Evolutionary conservation across 2,329 filamentous ascomycete genomes (phyloP).

Genomic region (Penicillium aurantiogriseum): DNA sequence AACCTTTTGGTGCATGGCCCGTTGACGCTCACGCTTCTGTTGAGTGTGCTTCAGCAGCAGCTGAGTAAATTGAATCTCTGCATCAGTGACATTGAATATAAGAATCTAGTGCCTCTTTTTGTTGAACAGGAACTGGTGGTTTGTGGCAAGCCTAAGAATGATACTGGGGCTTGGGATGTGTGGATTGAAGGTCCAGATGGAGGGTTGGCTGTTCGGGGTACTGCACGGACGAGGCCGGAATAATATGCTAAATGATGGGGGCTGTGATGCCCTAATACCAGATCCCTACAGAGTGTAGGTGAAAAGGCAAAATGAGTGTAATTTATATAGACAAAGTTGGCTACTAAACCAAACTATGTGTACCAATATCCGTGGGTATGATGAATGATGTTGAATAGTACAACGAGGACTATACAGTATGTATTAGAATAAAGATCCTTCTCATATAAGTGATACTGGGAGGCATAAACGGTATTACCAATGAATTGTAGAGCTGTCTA

Average conservation of each 20-base stretch:
- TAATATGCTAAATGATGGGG: background rate
- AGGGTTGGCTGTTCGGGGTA: conserved; percentile 64
- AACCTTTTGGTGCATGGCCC: conserved; percentile 84
- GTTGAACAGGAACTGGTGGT: conserved; percentile 68
- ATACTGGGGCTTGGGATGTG: conserved; percentile 54
- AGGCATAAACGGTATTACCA: too few species aligned
- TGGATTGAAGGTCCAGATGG: conserved; percentile 65
- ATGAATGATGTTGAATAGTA: too few species aligned
- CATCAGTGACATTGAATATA: conserved; percentile 67
- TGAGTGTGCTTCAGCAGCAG: conserved; percentile 64
- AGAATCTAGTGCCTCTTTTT: conserved; percentile 79
- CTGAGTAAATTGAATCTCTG: conserved; percentile 36
- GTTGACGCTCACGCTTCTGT: conserved; percentile 72
- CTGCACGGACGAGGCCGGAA: conserved; percentile 27
- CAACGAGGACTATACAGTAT: too few species aligned
- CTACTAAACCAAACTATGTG: too few species aligned
- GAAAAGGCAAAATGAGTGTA: background rate
- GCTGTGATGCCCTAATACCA: background rate
- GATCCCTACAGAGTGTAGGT: background rate
- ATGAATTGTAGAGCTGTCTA: too few species aligned
- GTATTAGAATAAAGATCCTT: too few species aligned
- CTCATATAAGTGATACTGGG: too few species aligned
- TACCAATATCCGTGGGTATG: too few species aligned
- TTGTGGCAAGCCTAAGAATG: conserved; percentile 58
- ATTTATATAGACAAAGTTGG: background rate